phyloP scores from a whole-genome alignment of 768 basidiomycete genomes.

The Tephrocybe rancida region DNA sequence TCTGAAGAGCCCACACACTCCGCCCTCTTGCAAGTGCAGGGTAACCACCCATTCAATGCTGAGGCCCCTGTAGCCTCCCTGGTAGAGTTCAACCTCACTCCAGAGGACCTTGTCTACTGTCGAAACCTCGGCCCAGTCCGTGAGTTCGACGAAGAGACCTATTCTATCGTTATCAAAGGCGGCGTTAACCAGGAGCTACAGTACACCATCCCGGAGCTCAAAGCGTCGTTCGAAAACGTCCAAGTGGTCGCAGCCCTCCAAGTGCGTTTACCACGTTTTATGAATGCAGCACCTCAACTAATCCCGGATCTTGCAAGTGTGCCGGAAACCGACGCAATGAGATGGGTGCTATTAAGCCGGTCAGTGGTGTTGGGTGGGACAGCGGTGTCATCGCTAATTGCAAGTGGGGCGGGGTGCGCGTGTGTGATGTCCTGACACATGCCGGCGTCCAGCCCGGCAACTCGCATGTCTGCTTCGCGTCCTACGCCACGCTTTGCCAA shows the following conservation, averaged over 20 bases:
- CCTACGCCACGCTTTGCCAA: slow-evolving; percentile 60
- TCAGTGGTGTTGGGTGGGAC: slow-evolving; percentile 63
- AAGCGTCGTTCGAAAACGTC: slow-evolving; percentile 37
- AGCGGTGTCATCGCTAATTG: slow-evolving; percentile 74
- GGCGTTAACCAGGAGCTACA: slow-evolving; percentile 30
- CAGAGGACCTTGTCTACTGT: slow-evolving; percentile 65
- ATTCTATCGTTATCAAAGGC: slow-evolving; percentile 41
- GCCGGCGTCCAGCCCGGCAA: slow-evolving; percentile 38
- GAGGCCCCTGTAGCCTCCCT: slow-evolving; percentile 61
- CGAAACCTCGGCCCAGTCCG: slow-evolving; percentile 71
- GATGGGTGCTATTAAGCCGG: slow-evolving; percentile 60
- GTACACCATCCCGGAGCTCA: slow-evolving; percentile 42
- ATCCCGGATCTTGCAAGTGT: slow-evolving; percentile 38
- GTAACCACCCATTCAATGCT: slow-evolving; percentile 64
- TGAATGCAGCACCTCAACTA: background rate
- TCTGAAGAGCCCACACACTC: slow-evolving; percentile 52
- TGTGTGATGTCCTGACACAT: slow-evolving; percentile 57
- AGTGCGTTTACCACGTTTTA: slow-evolving; percentile 30
- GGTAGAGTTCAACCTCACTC: slow-evolving; percentile 61
- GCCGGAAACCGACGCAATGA: slow-evolving; percentile 70
- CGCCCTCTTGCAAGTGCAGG: slow-evolving; percentile 45
- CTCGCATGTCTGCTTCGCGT: slow-evolving; percentile 62
- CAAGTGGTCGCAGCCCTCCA: slow-evolving; percentile 58
- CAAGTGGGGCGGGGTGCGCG: slow-evolving; percentile 62
- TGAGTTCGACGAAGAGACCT: slow-evolving; percentile 48